Evolutionary conservation across 192 early-diverging fungal species (phyloP), one percentile per base, ranked within the genome.

Genomic region (Martensiomyces pterosporus): DNA sequence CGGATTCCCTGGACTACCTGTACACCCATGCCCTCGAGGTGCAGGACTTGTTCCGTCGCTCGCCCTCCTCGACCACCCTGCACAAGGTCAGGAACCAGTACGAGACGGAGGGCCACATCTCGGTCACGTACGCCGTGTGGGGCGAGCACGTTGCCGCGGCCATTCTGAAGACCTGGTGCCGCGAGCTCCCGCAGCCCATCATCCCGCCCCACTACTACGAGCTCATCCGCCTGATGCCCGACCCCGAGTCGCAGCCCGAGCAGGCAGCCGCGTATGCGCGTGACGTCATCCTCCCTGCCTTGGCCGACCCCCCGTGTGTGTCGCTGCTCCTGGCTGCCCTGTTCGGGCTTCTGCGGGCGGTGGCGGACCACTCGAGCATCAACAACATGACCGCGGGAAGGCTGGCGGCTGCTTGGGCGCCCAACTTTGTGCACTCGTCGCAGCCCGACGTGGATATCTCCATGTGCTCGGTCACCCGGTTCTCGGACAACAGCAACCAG

Each of bases 341-440:
- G n/a, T 87, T 87, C 51, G 55, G 70, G 18, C 80, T 95, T 19
- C 68, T 95, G 29, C 69, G 77, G 26, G 72, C 83, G 14, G 81
- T 93, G 22, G 80, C 89, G 17, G 71, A 79, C 18, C 72, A 87
- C 53, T 73, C 80, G 16, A 54, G 64, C 29, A 52, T 55, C 1
- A 97, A 94, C 79, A 77, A 82, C 47, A 97, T 97, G 94, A 91
- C 85, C 2, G 51, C 86, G 3, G 68, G 74, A 24, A 91, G 89
- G 61, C 68, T 94, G 37, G 86, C 89, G 0, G 81, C 92, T 10
- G 86, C 93, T 2, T 89, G 91, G 80, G 77, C 89, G 4, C 92
- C 92, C 5, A 97, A 93, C 51, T 76, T 97, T 54, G 81, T 93
- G 27, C 76, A 49, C 26, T 76, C 69, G 7, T 67, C 61, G 18